Conservation (phyloP, 768 basidiomycete genomes). For the Nidula microcarpa region DNA sequence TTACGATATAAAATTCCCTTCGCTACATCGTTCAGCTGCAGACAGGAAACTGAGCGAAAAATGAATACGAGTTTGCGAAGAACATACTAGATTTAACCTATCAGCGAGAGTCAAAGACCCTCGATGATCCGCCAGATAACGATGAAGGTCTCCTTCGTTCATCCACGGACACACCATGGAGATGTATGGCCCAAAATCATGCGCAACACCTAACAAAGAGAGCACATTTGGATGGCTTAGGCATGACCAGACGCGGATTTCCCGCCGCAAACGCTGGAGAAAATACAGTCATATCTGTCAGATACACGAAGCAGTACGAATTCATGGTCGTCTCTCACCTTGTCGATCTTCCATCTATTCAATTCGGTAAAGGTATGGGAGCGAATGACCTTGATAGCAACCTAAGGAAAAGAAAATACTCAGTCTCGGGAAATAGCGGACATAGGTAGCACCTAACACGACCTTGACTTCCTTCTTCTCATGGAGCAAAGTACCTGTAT, state of each 20-base stretch:
- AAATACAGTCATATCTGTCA: not conserved
- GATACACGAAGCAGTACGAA: too few relatives aligned
- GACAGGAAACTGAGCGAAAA: not conserved
- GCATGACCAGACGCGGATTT: conserved; percentile 4
- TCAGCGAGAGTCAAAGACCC: not conserved
- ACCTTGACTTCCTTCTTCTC: not conserved
- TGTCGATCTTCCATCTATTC: conserved; percentile 7
- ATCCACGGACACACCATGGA: conserved; percentile 12
- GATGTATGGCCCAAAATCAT: conserved; percentile 5
- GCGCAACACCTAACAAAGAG: conserved; percentile 4
- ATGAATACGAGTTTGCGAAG: not conserved
- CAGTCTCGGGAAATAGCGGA: not conserved
- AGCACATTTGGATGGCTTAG: conserved; percentile 7
- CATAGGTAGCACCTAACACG: not conserved
- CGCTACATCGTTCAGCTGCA: not conserved
- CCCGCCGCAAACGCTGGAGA: not conserved
- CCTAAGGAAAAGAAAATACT: not conserved
- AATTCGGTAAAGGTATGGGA: conserved; percentile 8
- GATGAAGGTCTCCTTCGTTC: conserved; percentile 8
- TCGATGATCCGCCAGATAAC: conserved; percentile 1
- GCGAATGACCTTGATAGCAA: conserved; percentile 12
- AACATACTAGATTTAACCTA: not conserved
- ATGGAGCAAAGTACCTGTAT: not conserved
- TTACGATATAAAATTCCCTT: not conserved
- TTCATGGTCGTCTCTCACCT: conserved; percentile 2